Conservation (phyloP, 148 eudicot species). For the Rhododendron henanense region DNA sequence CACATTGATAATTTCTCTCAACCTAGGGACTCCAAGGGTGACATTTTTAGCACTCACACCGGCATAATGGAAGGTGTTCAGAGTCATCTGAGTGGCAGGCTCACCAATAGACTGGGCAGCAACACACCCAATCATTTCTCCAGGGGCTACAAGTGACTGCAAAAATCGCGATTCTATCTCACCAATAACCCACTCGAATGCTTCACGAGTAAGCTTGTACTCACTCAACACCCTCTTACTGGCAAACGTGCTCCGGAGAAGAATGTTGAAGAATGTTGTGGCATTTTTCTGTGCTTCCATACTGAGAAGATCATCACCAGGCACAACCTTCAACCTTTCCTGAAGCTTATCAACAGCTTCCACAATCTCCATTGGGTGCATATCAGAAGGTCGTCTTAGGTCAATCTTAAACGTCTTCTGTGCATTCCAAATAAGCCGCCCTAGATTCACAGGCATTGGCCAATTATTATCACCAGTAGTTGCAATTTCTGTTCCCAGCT, state of each 20-base stretch:
- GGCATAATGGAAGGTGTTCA: constrained; percentile 97
- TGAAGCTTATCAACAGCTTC: constrained; percentile 98
- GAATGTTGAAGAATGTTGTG: constrained; percentile 85
- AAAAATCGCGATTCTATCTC: constrained; percentile 92
- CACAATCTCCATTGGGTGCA: constrained; percentile 97
- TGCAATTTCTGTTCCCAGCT: constrained; percentile 92
- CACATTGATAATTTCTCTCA: constrained; percentile 96
- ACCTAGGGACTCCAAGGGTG: constrained; percentile 96
- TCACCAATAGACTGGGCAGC: constrained; percentile 99
- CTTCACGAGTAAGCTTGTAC: constrained; percentile 84
- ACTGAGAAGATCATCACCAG: constrained; percentile 87
- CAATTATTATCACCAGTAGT: constrained; percentile 87
- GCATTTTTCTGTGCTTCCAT: constrained; percentile 98
- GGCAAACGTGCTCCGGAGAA: constrained; percentile 90
- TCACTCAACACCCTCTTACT: constrained; percentile 91
- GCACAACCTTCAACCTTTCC: constrained; percentile 90
- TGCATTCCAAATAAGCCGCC: constrained; percentile 85
- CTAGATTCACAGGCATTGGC: constrained; percentile 95
- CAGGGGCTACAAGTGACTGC: constrained; percentile 97
- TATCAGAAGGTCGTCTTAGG: constrained; percentile 75
- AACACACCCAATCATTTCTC: constrained; percentile 99
- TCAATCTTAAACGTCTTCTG: constrained; percentile 94
- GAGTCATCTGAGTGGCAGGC: constrained; percentile 99
- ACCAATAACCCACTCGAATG: constrained; percentile 98
- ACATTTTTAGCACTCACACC: constrained; percentile 99